A percentile compares a stretch with the other conserved stretches of the same genome.
phyloP scores from a whole-genome alignment of 768 basidiomycete species.

The Hypholoma sublateritium region DNA sequence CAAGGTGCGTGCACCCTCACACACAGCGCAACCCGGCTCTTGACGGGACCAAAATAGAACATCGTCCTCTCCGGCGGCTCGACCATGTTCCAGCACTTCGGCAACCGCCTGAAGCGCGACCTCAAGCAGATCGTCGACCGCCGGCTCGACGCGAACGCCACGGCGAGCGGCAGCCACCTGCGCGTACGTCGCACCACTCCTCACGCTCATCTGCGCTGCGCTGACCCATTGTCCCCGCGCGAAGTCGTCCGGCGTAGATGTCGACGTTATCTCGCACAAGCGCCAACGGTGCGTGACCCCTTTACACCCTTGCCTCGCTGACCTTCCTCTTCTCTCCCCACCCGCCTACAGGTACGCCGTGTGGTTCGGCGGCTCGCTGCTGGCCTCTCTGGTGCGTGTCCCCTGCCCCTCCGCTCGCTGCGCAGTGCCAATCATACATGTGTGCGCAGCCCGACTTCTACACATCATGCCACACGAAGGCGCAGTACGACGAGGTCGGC shows the following conservation, averaged over 20 bases:
- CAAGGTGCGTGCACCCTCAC: conserved; percentile 54
- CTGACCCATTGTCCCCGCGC: conserved; percentile 5
- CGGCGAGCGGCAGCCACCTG: conserved; percentile 70
- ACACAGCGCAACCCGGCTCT: background rate
- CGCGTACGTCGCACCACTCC: conserved; percentile 49
- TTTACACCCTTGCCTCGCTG: conserved; percentile 6
- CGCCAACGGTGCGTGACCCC: conserved; percentile 70
- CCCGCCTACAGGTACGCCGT: conserved; percentile 71
- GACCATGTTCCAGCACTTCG: conserved; percentile 99
- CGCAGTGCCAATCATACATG: background rate
- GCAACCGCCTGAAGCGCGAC: conserved; percentile 94
- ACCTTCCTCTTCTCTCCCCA: conserved; percentile 4
- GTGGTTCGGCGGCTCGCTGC: conserved; percentile 95
- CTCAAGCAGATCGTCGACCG: conserved; percentile 92
- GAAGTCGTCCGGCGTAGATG: conserved; percentile 94
- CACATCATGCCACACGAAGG: conserved; percentile 90
- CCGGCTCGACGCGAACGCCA: conserved; percentile 75
- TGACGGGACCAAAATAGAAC: conserved; percentile 52
- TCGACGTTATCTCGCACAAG: conserved; percentile 98
- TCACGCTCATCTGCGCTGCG: conserved; percentile 5
- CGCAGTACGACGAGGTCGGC: conserved; percentile 91
- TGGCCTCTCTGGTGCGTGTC: conserved; percentile 81
- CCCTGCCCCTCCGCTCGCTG: conserved; percentile 1
- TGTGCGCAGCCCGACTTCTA: conserved; percentile 85
- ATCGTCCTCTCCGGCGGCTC: conserved; percentile 97